Evolutionary conservation across 768 basidiomycete genomes (phyloP).

Genomic region (Guyanaporus albipodus): DNA sequence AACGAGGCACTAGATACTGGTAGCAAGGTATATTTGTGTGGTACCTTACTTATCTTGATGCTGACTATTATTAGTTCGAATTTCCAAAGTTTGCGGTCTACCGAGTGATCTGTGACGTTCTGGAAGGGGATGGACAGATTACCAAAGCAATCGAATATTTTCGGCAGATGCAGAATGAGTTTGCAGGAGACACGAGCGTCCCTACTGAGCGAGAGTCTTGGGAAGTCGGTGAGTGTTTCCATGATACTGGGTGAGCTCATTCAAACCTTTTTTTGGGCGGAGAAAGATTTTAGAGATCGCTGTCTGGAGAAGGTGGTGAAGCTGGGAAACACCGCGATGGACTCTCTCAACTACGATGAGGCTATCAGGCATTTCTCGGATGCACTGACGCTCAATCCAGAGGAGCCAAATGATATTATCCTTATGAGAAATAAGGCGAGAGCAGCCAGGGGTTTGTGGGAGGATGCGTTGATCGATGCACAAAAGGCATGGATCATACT

Average conservation of each 20-base stretch:
- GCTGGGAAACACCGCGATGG: not conserved
- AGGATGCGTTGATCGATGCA: too few species aligned
- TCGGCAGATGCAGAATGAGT: not conserved
- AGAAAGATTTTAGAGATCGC: not conserved
- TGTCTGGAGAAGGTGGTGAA: not conserved
- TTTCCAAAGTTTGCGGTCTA: not conserved
- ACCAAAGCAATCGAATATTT: not conserved
- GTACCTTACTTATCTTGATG: too few species aligned
- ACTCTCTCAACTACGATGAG: not conserved
- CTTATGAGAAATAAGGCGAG: too few species aligned
- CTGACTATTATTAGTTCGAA: conserved; percentile 4
- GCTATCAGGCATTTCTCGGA: not conserved
- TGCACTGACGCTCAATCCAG: not conserved
- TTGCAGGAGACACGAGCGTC: not conserved
- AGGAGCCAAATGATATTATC: not conserved
- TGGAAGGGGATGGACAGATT: not conserved
- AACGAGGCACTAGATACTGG: not conserved
- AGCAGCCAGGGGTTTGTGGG: too few species aligned
- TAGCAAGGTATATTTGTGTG: not conserved
- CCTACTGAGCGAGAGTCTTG: not conserved
- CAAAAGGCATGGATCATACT: not conserved
- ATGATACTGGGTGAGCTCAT: too few species aligned
- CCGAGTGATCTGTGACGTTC: conserved; percentile 2
- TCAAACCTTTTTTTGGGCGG: too few species aligned
- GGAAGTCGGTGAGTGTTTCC: not conserved